Evolutionary conservation across 2,329 filamentous ascomycete species (phyloP).

Genomic region (Fusarium equiseti): DNA sequence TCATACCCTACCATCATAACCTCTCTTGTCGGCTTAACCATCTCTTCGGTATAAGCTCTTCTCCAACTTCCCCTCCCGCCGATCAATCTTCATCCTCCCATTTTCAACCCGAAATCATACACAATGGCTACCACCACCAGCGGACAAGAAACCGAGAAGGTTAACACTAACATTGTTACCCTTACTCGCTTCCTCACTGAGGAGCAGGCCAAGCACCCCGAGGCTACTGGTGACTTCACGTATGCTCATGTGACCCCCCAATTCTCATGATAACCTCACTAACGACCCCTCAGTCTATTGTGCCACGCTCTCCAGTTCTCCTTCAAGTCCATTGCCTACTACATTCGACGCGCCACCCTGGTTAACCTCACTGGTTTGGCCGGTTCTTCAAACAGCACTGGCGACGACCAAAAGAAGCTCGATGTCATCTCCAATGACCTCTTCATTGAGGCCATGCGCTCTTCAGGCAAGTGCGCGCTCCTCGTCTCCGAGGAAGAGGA

Average conservation of each 20-base stretch:
- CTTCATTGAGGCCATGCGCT: conserved; percentile 95
- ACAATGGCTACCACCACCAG: conserved; percentile 55
- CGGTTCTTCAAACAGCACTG: conserved; percentile 93
- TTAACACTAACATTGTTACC: conserved; percentile 97
- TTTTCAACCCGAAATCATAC: conserved; percentile 33
- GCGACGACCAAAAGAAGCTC: conserved; percentile 99
- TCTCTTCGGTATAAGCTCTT: conserved; percentile 32
- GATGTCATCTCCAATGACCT: conserved; percentile 99
- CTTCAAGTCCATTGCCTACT: conserved; percentile 99
- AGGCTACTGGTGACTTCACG: conserved; percentile 99
- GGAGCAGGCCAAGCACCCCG: conserved; percentile 91
- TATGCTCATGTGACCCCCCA: conserved; percentile 56
- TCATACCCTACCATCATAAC: conserved; percentile 34
- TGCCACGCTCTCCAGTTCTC: conserved; percentile 99
- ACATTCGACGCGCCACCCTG: conserved; percentile 94
- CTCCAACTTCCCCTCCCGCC: conserved; percentile 32
- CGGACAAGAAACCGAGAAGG: conserved; percentile 74
- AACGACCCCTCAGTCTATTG: conserved; percentile 72
- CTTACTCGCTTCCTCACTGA: conserved; percentile 96
- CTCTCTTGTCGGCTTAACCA: conserved; percentile 30
- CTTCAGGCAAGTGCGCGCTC: conserved; percentile 88
- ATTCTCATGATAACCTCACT: conserved; percentile 24
- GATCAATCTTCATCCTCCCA: conserved; percentile 28
- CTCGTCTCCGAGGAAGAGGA: conserved; percentile 99
- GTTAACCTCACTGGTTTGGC: conserved; percentile 97